These are phyloP conservation scores for Craspedostauros australis DNA, from an alignment of 108 stramenopile genomes.

Conservation along the genomic window DNA sequence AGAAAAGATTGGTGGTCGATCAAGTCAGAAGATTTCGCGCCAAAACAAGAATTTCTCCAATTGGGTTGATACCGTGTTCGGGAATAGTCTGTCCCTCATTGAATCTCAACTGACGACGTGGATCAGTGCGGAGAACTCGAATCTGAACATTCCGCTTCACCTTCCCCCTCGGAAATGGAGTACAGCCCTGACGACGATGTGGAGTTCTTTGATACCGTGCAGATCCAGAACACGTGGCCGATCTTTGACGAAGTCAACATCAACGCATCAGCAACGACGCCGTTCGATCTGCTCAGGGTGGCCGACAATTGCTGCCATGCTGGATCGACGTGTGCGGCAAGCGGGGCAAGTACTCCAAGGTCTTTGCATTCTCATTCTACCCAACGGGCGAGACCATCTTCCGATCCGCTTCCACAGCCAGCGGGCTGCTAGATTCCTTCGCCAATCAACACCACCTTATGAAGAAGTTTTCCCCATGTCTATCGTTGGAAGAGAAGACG, in stretches of 20 bases:
- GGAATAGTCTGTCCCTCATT: too few species aligned
- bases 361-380: conserved; percentile 24
- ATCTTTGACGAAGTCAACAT: neutral
- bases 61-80: too few species aligned
- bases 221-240: conserved; percentile 1
- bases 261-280: conserved; percentile 6
- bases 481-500: conserved; percentile 20
- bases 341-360: conserved; percentile 25
- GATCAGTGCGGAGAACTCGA: too few species aligned
- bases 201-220: conserved; percentile 6
- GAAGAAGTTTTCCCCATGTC: conserved; percentile 27
- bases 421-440: too few species aligned
- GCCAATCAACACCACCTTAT: too few species aligned
- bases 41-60: too few species aligned
- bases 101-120: too few species aligned
- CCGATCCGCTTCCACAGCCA: conserved; percentile 7
- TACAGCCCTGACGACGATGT: conserved; percentile 9
- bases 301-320: conserved; percentile 35
- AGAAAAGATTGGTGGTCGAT: too few species aligned
- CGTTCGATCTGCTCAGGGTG: conserved; percentile 2
- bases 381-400: conserved; percentile 1
- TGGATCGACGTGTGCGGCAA: conserved; percentile 38
- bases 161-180: too few species aligned
- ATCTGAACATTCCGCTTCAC: too few species aligned
- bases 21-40: too few species aligned